Percentiles rank a stretch among this genome's conserved stretches.
phyloP scores from a whole-genome alignment of 2,329 filamentous ascomycete species.

The Hymenoscyphus occultus region DNA sequence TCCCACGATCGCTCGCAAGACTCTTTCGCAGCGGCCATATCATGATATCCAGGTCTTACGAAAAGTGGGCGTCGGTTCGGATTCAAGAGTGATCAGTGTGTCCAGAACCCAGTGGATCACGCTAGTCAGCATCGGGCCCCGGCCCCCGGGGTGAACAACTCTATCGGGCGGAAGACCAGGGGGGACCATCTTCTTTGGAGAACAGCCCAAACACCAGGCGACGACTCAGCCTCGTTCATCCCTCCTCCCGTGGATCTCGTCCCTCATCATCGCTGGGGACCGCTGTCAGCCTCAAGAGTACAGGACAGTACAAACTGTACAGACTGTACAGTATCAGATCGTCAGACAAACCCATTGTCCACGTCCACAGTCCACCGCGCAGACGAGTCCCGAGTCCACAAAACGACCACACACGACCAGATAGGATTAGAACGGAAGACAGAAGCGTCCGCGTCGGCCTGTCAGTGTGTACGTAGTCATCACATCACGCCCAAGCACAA shows the following conservation, averaged over 20 bases:
- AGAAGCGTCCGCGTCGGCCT: not conserved
- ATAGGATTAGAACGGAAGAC: not conserved
- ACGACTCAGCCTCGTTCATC: conserved; percentile 10
- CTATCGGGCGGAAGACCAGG: not conserved
- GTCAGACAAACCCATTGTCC: conserved; percentile 3
- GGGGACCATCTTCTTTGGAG: not conserved
- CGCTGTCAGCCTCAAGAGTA: not conserved
- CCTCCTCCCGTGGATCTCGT: not conserved
- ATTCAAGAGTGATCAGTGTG: not conserved
- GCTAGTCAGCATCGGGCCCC: conserved; percentile 5
- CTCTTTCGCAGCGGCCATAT: not conserved
- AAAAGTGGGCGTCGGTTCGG: not conserved
- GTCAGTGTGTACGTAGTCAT: not conserved
- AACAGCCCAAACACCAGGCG: conserved; percentile 8
- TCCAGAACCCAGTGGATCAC: not conserved
- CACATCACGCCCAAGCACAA: too few relatives aligned
- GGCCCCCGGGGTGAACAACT: not conserved
- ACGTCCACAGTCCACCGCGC: not conserved
- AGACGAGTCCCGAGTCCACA: not conserved
- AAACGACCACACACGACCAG: too few relatives aligned
- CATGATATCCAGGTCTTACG: not conserved
- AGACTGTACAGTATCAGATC: not conserved
- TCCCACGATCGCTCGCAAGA: not conserved
- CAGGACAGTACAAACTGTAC: too few relatives aligned
- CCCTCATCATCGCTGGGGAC: not conserved